These are phyloP conservation scores for Gossypium schwendimanii DNA, from an alignment of 441 rosid species.

Conservation along the genomic window DNA sequence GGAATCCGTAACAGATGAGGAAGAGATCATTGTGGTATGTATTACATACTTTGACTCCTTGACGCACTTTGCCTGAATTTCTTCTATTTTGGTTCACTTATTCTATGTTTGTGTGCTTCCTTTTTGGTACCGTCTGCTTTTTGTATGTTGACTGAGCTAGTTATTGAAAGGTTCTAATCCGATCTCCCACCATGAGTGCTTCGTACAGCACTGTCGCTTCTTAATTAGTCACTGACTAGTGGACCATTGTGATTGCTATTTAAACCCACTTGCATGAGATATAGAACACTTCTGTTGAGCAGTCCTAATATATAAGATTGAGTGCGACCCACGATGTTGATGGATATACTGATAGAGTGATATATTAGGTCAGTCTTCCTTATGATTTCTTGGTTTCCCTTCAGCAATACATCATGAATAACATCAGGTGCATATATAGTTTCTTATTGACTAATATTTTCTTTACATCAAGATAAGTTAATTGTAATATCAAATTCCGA, in stretches of 20 bases:
- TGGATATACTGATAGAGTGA: background rate
- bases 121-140: background rate
- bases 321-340: background rate
- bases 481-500: too few species aligned
- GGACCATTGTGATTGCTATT: background rate
- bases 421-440: background rate
- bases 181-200: background rate
- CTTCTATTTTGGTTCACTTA: background rate
- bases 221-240: background rate
- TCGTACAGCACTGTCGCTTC: background rate
- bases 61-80: background rate
- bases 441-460: slow-evolving; percentile 9
- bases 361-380: background rate
- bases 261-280: background rate
- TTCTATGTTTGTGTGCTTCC: background rate
- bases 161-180: background rate
- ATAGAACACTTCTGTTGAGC: background rate
- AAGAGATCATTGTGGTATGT: slow-evolving; percentile 19
- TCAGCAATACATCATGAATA: background rate
- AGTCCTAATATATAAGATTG: background rate
- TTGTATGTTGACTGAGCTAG: background rate
- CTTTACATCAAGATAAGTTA: slow-evolving; percentile 1
- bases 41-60: background rate
- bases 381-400: background rate
- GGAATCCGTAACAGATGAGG: slow-evolving; percentile 48